Evolutionary conservation across 495 filamentous ascomycete species (phyloP).

Genomic region (Lophiotrema nucula): DNA sequence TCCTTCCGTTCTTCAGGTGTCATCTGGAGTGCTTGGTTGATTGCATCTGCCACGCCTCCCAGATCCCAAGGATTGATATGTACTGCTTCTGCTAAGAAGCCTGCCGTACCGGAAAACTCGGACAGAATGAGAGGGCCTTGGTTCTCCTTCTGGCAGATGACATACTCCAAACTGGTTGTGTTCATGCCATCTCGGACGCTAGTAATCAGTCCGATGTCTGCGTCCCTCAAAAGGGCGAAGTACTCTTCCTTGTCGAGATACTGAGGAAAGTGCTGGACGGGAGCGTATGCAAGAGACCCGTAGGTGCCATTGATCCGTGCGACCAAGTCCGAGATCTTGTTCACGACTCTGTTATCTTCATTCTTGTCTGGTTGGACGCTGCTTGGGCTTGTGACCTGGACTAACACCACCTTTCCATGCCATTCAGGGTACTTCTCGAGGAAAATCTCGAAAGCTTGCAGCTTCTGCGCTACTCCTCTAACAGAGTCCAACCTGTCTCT

Average conservation of each 20-base stretch:
- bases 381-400: constrained; percentile 90
- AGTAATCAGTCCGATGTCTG: constrained; percentile 87
- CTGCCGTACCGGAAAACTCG: constrained; percentile 92
- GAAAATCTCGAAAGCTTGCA: constrained; percentile 89
- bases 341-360: constrained; percentile 68
- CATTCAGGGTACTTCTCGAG: constrained; percentile 83
- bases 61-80: constrained; percentile 95
- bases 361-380: constrained; percentile 68
- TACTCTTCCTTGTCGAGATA: constrained; percentile 86
- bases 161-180: constrained; percentile 89
- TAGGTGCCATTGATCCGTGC: constrained; percentile 86
- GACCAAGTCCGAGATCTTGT: constrained; percentile 81
- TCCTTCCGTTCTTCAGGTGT: constrained; percentile 56
- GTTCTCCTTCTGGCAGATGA: constrained; percentile 82
- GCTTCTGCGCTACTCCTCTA: constrained; percentile 85
- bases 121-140: constrained; percentile 87
- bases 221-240: constrained; percentile 81
- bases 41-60: constrained; percentile 72
- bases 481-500: constrained; percentile 87
- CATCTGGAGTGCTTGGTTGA: constrained; percentile 77
- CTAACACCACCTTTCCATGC: constrained; percentile 86
- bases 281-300: constrained; percentile 79
- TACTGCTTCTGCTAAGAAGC: constrained; percentile 77
- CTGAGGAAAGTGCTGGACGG: constrained; percentile 89
- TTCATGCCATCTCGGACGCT: constrained; percentile 96